A percentile compares a stretch with the other conserved stretches of the same genome.
phyloP scores from a whole-genome alignment of 164 flowering plant genomes.

The Chimonanthus praecox region DNA sequence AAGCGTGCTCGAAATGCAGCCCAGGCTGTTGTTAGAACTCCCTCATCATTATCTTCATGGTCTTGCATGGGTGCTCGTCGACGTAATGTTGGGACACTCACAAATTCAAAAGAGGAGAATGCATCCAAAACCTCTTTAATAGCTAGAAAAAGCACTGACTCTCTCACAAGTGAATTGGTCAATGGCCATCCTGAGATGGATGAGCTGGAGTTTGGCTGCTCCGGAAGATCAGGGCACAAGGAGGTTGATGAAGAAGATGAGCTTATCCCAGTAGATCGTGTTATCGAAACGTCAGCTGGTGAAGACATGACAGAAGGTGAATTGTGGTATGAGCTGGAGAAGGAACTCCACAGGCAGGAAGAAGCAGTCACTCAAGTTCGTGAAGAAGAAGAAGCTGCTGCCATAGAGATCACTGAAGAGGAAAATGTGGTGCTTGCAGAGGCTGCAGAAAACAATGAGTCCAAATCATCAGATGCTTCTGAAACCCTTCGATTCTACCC shows the following conservation, averaged over 20 bases:
- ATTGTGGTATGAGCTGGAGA: slow-evolving; percentile 76
- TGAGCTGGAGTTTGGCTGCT: slow-evolving; percentile 19
- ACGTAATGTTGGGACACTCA: slow-evolving; percentile 34
- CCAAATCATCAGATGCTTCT: slow-evolving; percentile 33
- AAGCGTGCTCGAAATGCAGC: slow-evolving; percentile 90
- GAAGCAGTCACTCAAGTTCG: slow-evolving; percentile 29
- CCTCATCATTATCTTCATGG: slow-evolving; percentile 76
- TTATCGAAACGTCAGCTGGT: slow-evolving; percentile 22
- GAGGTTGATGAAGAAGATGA: slow-evolving; percentile 64
- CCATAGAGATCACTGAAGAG: slow-evolving; percentile 60
- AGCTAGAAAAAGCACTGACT: slow-evolving; percentile 29
- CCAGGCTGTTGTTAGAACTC: slow-evolving; percentile 78
- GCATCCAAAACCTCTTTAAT: slow-evolving; percentile 37
- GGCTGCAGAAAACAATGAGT: slow-evolving; percentile 31
- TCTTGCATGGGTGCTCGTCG: slow-evolving; percentile 92
- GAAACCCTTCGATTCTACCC: slow-evolving; percentile 72
- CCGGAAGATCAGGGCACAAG: slow-evolving; percentile 32
- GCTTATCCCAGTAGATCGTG: slow-evolving; percentile 25
- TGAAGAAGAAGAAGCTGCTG: slow-evolving; percentile 70
- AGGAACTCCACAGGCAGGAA: slow-evolving; percentile 61
- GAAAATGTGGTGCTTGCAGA: slow-evolving; percentile 41
- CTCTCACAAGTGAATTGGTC: slow-evolving; percentile 28
- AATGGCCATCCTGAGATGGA: slow-evolving; percentile 13
- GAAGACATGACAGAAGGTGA: slow-evolving; percentile 77
- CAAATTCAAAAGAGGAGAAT: slow-evolving; percentile 34